Base-by-base conservation (phyloP, 1,284 basidiomycete genomes). In the Heliocybe sulcata region DNA sequence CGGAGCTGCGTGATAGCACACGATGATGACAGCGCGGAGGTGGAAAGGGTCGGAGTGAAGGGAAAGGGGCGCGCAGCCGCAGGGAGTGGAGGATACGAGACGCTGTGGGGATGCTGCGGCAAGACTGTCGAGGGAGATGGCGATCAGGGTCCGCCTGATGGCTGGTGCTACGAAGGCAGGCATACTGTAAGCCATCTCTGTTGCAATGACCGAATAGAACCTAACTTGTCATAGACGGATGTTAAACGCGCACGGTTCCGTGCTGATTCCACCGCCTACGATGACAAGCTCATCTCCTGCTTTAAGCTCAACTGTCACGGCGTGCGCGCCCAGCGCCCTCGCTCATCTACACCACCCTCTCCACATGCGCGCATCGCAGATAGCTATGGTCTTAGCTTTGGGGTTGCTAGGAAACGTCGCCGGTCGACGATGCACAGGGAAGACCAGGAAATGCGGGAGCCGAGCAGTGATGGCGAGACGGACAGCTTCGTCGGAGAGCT, bases 131-230 rank as follows among this genome's bases (percentile, higher is more conserved):
- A 87, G 48, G 88, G 87, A 1, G 81, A 86, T 59, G 87, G 87
- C 0, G 84, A 87, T 59, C 83, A 85, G 69, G 87, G 87, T 0
- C 88, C 87, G 1, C 88, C 87, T 1, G 87, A 90, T 64, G 87
- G 87, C 0, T 90, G 85, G 86, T 90, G 87, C 62, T 90, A 88
- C 60, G 87, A 90, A 67, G 88, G 87, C 2, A 79, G 76, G 64
- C 88, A 90, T 64, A 90, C 87, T 10, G 86, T 86, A 55, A 58
- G 81, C n/a, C 35, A 45, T 51, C 35, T 29, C 45, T 25, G 23
- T 16, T 26, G 14, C 50, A 19, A 45, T 56, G 57, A 45, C 45
- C 56, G n/a, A n/a, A n/a, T n/a, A n/a, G n/a, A 52, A 53, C 55
- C 35, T 50, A n/a, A 45, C 47, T 29, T 26, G 53, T 47, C 42